phyloP scores from a whole-genome alignment of 352 stramenopile genomes.

The Peronospora farinosa region DNA sequence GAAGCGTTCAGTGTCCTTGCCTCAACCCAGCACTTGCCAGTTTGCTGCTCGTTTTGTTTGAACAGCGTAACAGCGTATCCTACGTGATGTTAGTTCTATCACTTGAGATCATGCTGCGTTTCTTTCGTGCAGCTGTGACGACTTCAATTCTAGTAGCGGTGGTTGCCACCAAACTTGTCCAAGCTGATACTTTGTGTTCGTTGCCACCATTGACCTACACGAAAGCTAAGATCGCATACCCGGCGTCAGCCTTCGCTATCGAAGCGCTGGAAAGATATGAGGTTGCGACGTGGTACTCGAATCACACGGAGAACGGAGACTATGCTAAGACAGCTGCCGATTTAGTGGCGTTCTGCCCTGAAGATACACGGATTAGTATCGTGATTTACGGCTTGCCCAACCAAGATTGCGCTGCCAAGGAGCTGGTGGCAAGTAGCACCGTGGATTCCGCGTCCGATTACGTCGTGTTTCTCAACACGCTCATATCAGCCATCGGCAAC shows the following conservation, averaged over 20 bases:
- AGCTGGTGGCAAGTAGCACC: slow-evolving; percentile 33
- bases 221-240: slow-evolving; percentile 38
- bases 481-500: slow-evolving; percentile 38
- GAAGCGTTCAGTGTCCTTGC: slow-evolving; percentile 3
- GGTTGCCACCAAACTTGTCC: slow-evolving; percentile 6
- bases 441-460: slow-evolving; percentile 47
- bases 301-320: slow-evolving; percentile 36
- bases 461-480: slow-evolving; percentile 37
- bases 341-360: slow-evolving; percentile 32
- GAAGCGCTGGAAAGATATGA: slow-evolving; percentile 43
- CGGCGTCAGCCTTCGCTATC: slow-evolving; percentile 42
- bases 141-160: slow-evolving; percentile 13
- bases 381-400: slow-evolving; percentile 70
- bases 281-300: slow-evolving; percentile 66
- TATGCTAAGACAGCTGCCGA: slow-evolving; percentile 27
- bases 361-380: slow-evolving; percentile 43
- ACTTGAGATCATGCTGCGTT: slow-evolving; percentile 13
- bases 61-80: background rate
- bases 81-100: slow-evolving; percentile 4
- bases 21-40: slow-evolving; percentile 9
- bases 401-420: slow-evolving; percentile 62
- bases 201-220: slow-evolving; percentile 39
- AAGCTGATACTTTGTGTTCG: slow-evolving; percentile 45
- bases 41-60: slow-evolving; percentile 17
- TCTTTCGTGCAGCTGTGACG: slow-evolving; percentile 10